Evolutionary conservation across 495 filamentous ascomycete species (phyloP), one percentile per base, ranked within the genome.

Genomic region (Podospora fimiseda): DNA sequence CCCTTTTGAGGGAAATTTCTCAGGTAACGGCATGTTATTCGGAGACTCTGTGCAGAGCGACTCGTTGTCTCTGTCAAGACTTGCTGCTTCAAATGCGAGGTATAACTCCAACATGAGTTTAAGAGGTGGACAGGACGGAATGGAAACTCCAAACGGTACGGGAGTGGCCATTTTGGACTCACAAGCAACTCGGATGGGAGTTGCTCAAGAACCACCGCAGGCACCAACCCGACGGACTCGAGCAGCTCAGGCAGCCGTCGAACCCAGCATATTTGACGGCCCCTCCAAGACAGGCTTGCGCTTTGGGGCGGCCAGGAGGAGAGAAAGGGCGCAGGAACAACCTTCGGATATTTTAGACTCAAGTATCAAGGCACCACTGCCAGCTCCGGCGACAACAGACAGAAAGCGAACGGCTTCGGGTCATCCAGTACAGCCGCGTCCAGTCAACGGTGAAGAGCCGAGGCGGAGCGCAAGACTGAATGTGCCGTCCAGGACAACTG

Each of bases 381-480:
- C 57, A 69, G 73, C 63, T 3, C 53, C 58, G 13, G 59, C 74
- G 18, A 66, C 65, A 1, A 64, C 69, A 8, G 86, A 85, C 56
- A 80, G 88, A 62, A 96, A 95, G 70, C 79, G 90, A 53, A 95
- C 90, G 4, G 78, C 92, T 14, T 92, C 90, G 23, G 90, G 90
- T 2, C 87, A 92, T 59, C 80, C 81, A 13, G 81, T 86, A 8
- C 81, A 87, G 56, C 68, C 81, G 9, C 70, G 75, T 50, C 69
- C 79, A 50, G 69, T 65, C 13, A 76, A 77, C 40, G 64, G 75
- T 9, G 75, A 80, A 49, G 87, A 90, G 60, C 84, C 84, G 54
- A 77, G 90, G 60, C 80, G 90, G 60, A 95, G 90, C 57, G 83
- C 85, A 9, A 79, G 90, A 48, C 72, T 96, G 48, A 75, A 75